A percentile compares a stretch with the other conserved stretches of the same genome.
phyloP scores from a whole-genome alignment of 306 rosid species.

The Ormosia emarginata region DNA sequence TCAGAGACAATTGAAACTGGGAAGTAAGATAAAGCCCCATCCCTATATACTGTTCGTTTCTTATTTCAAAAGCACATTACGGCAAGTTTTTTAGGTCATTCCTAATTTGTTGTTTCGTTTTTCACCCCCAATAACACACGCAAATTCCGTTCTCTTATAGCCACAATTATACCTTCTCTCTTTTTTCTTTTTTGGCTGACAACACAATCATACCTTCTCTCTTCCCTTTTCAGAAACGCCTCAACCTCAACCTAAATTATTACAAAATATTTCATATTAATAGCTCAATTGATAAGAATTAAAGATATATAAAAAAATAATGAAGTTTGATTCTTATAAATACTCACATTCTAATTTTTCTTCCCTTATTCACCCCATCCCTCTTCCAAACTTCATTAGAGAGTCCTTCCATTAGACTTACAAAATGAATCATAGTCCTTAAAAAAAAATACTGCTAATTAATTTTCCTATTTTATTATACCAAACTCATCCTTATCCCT shows the following conservation, averaged over 20 bases:
- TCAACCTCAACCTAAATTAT: conserved; percentile 17
- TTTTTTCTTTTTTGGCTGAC: too few species aligned
- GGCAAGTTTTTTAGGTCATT: conserved; percentile 21
- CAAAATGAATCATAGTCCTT: too few species aligned
- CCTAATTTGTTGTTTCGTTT: not conserved
- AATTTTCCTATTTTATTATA: not conserved
- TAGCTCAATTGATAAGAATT: too few species aligned
- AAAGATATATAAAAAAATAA: too few species aligned
- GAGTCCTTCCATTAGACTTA: too few species aligned
- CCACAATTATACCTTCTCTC: not conserved
- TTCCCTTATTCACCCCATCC: not conserved
- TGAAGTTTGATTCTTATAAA: too few species aligned
- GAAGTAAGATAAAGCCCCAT: conserved; percentile 28
- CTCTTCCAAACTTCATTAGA: too few species aligned
- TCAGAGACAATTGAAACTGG: not conserved
- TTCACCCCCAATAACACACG: conserved; percentile 9
- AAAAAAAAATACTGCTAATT: too few species aligned
- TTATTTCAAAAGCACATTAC: conserved; percentile 23
- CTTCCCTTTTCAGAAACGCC: conserved; percentile 9
- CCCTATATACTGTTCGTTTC: not conserved
- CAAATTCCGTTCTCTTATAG: conserved; percentile 32
- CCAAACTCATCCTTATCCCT: not conserved
- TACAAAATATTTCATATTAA: not conserved
- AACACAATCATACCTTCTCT: not conserved
- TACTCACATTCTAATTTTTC: too few species aligned